These are phyloP conservation scores for Cyclotella distinguenda DNA, from an alignment of 108 stramenopile species.

Conservation along the genomic window DNA sequence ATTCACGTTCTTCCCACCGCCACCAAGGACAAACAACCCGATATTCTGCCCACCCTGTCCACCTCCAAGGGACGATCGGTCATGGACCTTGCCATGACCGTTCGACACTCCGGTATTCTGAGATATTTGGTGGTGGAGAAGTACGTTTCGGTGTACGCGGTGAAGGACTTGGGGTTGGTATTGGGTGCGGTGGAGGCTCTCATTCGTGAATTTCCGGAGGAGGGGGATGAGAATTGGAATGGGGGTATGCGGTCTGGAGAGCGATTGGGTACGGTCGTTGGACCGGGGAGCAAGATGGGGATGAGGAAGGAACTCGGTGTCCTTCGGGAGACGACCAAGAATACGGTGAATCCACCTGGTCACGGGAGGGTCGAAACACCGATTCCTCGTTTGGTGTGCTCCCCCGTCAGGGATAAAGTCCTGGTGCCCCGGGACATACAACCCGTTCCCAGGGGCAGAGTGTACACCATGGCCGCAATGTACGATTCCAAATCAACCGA, in stretches of 20 bases:
- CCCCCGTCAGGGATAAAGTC: not conserved
- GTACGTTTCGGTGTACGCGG: constrained; percentile 66
- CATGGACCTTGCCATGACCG: constrained; percentile 71
- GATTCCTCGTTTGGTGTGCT: not conserved
- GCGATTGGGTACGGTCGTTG: not conserved
- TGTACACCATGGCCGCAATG: not conserved
- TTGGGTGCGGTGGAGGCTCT: constrained; percentile 69
- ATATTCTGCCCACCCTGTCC: constrained; percentile 44
- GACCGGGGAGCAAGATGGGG: not conserved
- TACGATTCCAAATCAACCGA: constrained; percentile 7
- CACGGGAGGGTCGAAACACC: not conserved
- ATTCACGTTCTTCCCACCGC: constrained; percentile 54
- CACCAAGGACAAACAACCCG: constrained; percentile 26
- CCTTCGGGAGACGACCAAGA: not conserved
- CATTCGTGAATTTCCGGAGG: constrained; percentile 21
- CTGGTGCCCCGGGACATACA: constrained; percentile 6
- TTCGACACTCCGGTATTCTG: constrained; percentile 60
- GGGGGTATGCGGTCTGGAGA: not conserved
- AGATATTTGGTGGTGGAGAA: constrained; percentile 74
- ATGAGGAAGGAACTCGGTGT: not conserved
- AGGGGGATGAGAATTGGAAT: not conserved
- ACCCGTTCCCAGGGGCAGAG: not conserved
- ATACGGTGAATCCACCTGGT: not conserved
- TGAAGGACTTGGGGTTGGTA: constrained; percentile 58
- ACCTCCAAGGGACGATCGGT: constrained; percentile 79